Evolutionary conservation across 2,329 filamentous ascomycete genomes (phyloP).

Genomic region (Claviceps spartinae): DNA sequence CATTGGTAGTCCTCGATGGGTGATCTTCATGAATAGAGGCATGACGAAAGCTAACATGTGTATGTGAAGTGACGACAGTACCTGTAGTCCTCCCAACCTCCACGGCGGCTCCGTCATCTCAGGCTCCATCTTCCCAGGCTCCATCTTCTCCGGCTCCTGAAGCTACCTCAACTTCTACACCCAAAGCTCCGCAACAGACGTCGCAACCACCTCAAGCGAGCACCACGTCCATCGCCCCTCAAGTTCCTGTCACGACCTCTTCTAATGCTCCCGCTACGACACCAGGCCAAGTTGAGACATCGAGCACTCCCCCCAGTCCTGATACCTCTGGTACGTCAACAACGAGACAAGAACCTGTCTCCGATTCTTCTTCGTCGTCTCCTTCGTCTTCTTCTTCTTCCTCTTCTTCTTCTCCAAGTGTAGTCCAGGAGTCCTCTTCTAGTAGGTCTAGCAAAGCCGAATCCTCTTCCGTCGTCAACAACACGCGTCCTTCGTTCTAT

Average conservation of each 20-base stretch:
- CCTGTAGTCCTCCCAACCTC: not conserved
- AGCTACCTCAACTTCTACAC: not conserved
- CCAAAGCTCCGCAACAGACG: not conserved
- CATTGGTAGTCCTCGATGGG: not conserved
- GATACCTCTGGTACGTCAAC: constrained; percentile 14
- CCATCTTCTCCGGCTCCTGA: not conserved
- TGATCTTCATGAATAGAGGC: not conserved
- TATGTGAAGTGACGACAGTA: not conserved
- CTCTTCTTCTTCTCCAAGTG: constrained; percentile 14
- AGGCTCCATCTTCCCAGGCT: not conserved
- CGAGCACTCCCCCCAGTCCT: constrained; percentile 5
- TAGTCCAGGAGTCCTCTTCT: constrained; percentile 15
- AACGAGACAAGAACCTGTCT: constrained; percentile 15
- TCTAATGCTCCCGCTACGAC: not conserved
- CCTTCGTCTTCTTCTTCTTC: constrained; percentile 3
- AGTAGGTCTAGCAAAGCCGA: constrained; percentile 12
- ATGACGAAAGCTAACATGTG: not conserved
- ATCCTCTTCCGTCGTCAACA: constrained; percentile 9
- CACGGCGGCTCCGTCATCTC: not conserved
- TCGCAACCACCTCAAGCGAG: not conserved
- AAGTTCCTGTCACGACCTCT: constrained; percentile 1
- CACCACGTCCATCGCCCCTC: constrained; percentile 4
- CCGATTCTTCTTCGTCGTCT: constrained; percentile 14
- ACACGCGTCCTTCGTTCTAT: not conserved
- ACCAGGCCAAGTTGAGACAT: constrained; percentile 2